Percentiles rank a stretch among this genome's conserved stretches.
phyloP scores from a whole-genome alignment of 345 rosid genomes.

The Eucalyptus regnans region DNA sequence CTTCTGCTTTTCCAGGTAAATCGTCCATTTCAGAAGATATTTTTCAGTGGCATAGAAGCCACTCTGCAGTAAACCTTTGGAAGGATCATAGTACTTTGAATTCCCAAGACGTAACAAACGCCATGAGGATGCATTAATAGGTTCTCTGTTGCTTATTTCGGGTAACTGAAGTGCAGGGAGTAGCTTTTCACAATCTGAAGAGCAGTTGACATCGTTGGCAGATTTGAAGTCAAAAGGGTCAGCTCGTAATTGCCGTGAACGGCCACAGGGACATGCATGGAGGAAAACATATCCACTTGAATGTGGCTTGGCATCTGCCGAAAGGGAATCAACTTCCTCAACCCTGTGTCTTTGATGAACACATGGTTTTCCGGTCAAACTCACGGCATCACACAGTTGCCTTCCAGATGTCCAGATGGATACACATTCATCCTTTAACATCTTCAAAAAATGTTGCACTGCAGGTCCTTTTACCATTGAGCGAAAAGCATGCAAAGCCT shows the following conservation, averaged over 20 bases:
- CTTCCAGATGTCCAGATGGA: constrained; percentile 76
- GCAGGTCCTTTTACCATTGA: constrained; percentile 83
- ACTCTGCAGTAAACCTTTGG: constrained; percentile 70
- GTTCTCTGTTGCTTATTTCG: constrained; percentile 20
- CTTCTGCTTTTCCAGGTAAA: constrained; percentile 36
- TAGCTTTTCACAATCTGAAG: constrained; percentile 61
- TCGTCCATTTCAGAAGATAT: constrained; percentile 54
- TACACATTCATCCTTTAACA: constrained; percentile 64
- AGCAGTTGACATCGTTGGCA: constrained; percentile 46
- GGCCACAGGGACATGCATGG: constrained; percentile 90
- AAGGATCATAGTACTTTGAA: constrained; percentile 58
- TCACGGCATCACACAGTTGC: constrained; percentile 80
- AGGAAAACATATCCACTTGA: constrained; percentile 73
- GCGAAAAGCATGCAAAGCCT: constrained; percentile 46
- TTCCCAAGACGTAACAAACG: constrained; percentile 64
- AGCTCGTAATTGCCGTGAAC: constrained; percentile 40
- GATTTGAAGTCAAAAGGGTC: constrained; percentile 77
- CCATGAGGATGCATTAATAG: constrained; percentile 61
- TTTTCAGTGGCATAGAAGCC: constrained; percentile 54
- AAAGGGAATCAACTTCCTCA: constrained; percentile 6
- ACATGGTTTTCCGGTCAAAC: constrained; percentile 87
- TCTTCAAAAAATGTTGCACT: constrained; percentile 39
- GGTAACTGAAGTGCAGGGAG: constrained; percentile 50
- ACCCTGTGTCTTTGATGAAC: constrained; percentile 53
- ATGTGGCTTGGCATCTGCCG: constrained; percentile 31